Evolutionary conservation across 192 early-diverging fungal species (phyloP).

Genomic region (Rhizoclosmatium sp.): DNA sequence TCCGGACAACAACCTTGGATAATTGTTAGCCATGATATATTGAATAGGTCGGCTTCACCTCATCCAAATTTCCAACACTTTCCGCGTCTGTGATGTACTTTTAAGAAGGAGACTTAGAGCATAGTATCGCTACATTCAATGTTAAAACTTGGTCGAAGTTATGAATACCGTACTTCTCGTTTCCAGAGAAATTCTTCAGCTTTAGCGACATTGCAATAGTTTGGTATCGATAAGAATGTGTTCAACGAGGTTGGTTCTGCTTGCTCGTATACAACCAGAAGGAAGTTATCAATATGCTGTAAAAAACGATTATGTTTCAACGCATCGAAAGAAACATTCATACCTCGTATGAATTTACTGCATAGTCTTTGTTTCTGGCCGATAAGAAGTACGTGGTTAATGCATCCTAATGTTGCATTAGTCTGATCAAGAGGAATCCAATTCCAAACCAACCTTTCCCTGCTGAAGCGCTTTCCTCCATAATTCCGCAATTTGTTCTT

Average conservation of each 20-base stretch:
- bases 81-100: conserved; percentile 49
- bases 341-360: conserved; percentile 17
- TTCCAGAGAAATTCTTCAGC: conserved; percentile 57
- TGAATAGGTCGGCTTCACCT: conserved; percentile 49
- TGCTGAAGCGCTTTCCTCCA: conserved; percentile 59
- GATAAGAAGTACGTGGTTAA: conserved; percentile 14
- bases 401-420: conserved; percentile 45
- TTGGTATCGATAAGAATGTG: conserved; percentile 46
- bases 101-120: conserved; percentile 69
- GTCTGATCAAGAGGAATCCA: neutral
- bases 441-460: conserved; percentile 51
- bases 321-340: neutral
- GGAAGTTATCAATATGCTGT: conserved; percentile 60
- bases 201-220: conserved; percentile 55
- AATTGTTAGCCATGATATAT: neutral
- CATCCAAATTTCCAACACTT: conserved; percentile 70
- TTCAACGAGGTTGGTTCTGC: conserved; percentile 28
- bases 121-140: conserved; percentile 59
- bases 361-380: conserved; percentile 13
- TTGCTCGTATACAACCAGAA: conserved; percentile 59
- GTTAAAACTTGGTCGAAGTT: neutral
- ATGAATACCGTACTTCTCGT: conserved; percentile 46
- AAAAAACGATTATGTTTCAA: neutral
- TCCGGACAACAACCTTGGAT: conserved; percentile 54
- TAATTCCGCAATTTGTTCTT: conserved; percentile 45